Base-by-base conservation (phyloP, 352 stramenopile species). In the Pythium periplocum region DNA sequence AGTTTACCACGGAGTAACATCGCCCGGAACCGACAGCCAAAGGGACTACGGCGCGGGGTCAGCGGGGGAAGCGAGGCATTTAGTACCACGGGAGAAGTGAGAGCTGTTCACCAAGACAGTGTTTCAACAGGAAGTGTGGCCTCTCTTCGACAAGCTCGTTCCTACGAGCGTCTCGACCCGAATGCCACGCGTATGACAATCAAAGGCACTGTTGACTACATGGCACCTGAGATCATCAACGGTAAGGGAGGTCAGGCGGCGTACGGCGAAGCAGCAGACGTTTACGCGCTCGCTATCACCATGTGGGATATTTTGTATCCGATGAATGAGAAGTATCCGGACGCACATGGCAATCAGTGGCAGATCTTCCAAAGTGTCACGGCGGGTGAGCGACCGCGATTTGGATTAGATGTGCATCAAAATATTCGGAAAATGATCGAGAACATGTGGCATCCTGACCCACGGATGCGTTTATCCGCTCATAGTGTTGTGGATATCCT, bases 301-400 rank as follows among this genome's bases (percentile, higher is more conserved):
- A 73, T 86, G 53, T 89, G 78, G 75, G 71, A 85, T 54, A 81
- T 86, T 37, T 52, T 85, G 11, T 55, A 83, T 32, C 71, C 70
- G 1, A 51, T 48, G 1, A 30, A 31, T 2, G 64, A 79, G 2
- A 79, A 72, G 45, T 83, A 63, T 39, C 68, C 66, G 6, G 45
- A 49, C 26, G 46, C 59, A 50, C 57, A 61, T 8, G 55, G 53
- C 34, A 72, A 71, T 17, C 61, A 79, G 11, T 30, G 66, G 1
- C 62, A 68, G 33, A 57, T 86, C 17, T 71, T 78, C 41, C 63
- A 79, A 35, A 31, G 53, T n/a, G 75, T 78, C 0, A 58, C 74
- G 12, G 44, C 59, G 32, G 75, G 75, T 26, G 9, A 48, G 1
- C 73, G 75, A 0, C 75, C 73, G 4, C 50, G 12, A 6, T 26